Evolutionary conservation across 495 filamentous ascomycete species (phyloP).

Genomic region (Penicillium flavigenum): DNA sequence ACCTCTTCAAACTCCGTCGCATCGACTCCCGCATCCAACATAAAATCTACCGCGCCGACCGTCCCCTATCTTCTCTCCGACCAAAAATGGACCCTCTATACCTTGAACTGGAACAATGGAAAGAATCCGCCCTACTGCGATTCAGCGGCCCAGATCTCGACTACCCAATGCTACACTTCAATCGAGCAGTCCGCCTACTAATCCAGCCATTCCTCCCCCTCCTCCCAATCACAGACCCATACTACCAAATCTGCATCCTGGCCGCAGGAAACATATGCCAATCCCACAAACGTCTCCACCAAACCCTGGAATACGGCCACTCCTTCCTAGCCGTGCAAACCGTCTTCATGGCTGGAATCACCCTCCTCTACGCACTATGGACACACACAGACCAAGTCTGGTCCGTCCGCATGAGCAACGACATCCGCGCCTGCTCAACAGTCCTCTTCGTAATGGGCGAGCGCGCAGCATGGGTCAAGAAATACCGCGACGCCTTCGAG

Average conservation of each 20-base stretch:
- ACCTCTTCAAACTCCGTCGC: conserved; percentile 49
- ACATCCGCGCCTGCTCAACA: conserved; percentile 55
- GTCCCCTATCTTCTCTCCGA: conserved; percentile 44
- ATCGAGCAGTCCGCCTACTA: conserved; percentile 50
- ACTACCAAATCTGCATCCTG: conserved; percentile 51
- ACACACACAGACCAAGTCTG: conserved; percentile 49
- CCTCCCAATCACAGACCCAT: conserved; percentile 49
- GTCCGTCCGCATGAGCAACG: conserved; percentile 54
- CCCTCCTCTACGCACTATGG: conserved; percentile 51
- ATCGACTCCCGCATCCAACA: conserved; percentile 56
- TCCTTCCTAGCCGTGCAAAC: conserved; percentile 56
- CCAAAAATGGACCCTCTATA: conserved; percentile 51
- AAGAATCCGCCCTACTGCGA: conserved; percentile 40
- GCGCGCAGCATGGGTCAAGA: conserved; percentile 51
- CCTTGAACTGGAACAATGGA: conserved; percentile 54
- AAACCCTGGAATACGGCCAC: conserved; percentile 53
- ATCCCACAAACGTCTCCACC: conserved; percentile 53
- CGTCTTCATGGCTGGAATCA: conserved; percentile 56
- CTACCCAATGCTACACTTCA: conserved; percentile 53
- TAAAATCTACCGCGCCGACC: conserved; percentile 55
- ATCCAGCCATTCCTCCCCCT: conserved; percentile 54
- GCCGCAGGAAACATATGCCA: conserved; percentile 55
- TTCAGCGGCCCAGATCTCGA: conserved; percentile 45
- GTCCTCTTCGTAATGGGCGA: conserved; percentile 57
- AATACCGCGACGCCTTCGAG: conserved; percentile 56